Percentiles rank a stretch among this genome's conserved stretches.
phyloP scores from a whole-genome alignment of 164 flowering plant species.

The Taxillus chinensis region DNA sequence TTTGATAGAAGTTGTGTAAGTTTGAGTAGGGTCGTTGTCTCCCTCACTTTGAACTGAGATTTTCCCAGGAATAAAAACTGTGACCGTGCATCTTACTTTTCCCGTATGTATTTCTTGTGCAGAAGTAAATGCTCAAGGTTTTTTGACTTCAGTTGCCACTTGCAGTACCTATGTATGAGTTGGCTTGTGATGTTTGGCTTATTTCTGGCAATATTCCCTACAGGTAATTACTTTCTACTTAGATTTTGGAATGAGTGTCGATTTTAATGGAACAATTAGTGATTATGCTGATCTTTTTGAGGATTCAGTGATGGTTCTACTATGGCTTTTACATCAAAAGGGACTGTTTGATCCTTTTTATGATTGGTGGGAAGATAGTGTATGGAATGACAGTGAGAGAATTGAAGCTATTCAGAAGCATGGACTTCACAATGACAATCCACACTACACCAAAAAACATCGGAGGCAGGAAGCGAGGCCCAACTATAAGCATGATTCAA shows the following conservation, averaged over 20 bases:
- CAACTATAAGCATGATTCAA: conserved; percentile 21
- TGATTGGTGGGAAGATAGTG: conserved; percentile 86
- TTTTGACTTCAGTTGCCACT: conserved; percentile 84
- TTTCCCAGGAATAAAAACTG: too few species aligned
- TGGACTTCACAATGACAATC: conserved; percentile 12
- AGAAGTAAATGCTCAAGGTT: conserved; percentile 50
- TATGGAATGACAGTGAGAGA: conserved; percentile 15
- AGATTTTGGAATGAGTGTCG: background rate
- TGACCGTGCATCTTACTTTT: too few species aligned
- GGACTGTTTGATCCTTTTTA: conserved; percentile 78
- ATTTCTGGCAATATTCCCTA: conserved; percentile 62
- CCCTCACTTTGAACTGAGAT: too few species aligned
- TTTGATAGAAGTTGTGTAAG: too few species aligned
- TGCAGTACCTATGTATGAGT: conserved; percentile 76
- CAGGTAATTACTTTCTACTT: conserved; percentile 34
- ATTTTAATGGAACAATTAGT: background rate
- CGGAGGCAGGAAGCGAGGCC: conserved; percentile 23
- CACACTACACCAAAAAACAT: conserved; percentile 25
- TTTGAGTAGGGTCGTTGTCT: too few species aligned
- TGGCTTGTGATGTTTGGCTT: conserved; percentile 72
- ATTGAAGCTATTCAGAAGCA: conserved; percentile 12
- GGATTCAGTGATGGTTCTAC: conserved; percentile 55
- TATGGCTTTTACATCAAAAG: conserved; percentile 87
- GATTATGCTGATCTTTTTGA: conserved; percentile 1
- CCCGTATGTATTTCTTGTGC: too few species aligned